Evolutionary conservation across 2,329 filamentous ascomycete genomes (phyloP).

Genomic region (Alternaria hordeiaustralica): DNA sequence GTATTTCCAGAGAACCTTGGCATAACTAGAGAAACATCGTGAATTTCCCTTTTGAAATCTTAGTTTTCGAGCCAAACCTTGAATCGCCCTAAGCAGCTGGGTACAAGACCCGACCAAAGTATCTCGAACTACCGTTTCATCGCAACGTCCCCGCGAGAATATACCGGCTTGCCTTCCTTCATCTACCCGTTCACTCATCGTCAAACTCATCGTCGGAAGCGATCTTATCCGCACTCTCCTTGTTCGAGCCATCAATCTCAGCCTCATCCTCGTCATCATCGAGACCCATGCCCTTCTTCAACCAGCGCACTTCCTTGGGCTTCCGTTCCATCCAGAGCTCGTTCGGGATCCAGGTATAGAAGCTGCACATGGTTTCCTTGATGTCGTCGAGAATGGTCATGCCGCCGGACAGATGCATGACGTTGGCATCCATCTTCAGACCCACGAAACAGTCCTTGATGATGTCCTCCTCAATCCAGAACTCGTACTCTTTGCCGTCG

Average conservation of each 20-base stretch:
- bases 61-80: not conserved
- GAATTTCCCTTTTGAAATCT: not conserved
- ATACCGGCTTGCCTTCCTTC: conserved; percentile 2
- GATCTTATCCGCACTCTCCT: conserved; percentile 12
- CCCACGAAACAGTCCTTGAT: conserved; percentile 67
- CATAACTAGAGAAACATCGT: not conserved
- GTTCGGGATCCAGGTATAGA: conserved; percentile 54
- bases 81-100: not conserved
- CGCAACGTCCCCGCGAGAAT: not conserved
- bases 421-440: conserved; percentile 52
- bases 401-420: conserved; percentile 32
- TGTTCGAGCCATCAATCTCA: conserved; percentile 13
- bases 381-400: conserved; percentile 48
- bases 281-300: conserved; percentile 27
- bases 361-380: conserved; percentile 50
- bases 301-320: conserved; percentile 35
- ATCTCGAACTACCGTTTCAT: conserved; percentile 1
- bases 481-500: conserved; percentile 54
- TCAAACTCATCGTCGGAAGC: conserved; percentile 24
- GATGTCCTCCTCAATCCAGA: conserved; percentile 72
- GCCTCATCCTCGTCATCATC: conserved; percentile 22
- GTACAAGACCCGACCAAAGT: not conserved
- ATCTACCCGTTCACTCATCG: conserved; percentile 13
- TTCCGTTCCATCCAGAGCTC: conserved; percentile 47
- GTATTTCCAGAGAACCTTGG: not conserved